Base-by-base conservation (phyloP, 257 asterid genomes). In the Coffea canephora region DNA sequence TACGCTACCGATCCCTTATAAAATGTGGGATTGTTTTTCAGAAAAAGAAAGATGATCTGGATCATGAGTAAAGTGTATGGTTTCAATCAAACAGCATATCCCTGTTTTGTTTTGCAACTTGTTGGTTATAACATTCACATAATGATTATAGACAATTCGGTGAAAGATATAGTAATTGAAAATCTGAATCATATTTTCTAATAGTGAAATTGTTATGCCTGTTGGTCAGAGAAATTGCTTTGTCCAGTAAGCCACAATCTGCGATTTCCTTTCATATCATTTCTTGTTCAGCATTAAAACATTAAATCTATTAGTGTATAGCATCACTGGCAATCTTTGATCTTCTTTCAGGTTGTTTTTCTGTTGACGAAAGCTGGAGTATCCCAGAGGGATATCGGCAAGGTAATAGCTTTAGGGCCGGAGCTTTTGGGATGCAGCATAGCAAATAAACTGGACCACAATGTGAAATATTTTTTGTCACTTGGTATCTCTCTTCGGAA, bases 401-500 rank as follows among this genome's bases (percentile, higher is more conserved):
- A 93, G 90, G 99, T 92, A 75, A 83, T 93, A 77, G 99, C 94
- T 50, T 82, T 87, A 64, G 91, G 73, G 65, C 97, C 98, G 8
- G 97, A 93, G 93, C 89, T 95, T 73, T 80, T 95, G 57, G 99
- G 99, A 68, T 91, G 98, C 89, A 92, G 97, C 89, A 89, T 95
- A 78, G 94, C 87, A 23, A 80, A 95, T 82, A 95, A 95, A 77
- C 85, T 95, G 78, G 99, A 95, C n/a, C 93, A 82, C 84, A 91
- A 87, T 77, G 97, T 95, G 86, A 95, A 91, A 69, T 95, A 90
- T 82, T 92, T 91, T 74, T 80, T 93, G 48, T 95, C 99, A 43
- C 97, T 95, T 39, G 97, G 99, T 71, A 93, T 95, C 77, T 80
- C 89, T 64, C 91, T 92, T 31, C 79, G 87, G 5, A 82, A 80